These are phyloP conservation scores for Tricholoma sp. DNA, from an alignment of 768 basidiomycete species.

Conservation along the genomic window DNA sequence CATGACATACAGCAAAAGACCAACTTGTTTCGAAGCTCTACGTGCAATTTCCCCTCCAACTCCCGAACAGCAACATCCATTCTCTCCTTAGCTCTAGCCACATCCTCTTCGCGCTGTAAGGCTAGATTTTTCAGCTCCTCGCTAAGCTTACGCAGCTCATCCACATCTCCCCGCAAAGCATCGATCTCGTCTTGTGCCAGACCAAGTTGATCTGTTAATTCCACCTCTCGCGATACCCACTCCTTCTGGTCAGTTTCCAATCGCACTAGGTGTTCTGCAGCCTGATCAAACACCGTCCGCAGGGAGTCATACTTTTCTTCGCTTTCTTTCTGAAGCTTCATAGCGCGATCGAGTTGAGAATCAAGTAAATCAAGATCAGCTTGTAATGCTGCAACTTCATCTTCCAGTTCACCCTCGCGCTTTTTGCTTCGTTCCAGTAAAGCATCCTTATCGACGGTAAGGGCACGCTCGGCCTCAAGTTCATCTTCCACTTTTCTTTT, in stretches of 20 bases:
- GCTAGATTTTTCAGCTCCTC: conserved; percentile 70
- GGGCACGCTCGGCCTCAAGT: conserved; percentile 75
- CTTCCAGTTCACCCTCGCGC: conserved; percentile 80
- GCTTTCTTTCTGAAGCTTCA: conserved; percentile 71
- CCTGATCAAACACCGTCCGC: conserved; percentile 72
- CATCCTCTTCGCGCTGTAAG: conserved; percentile 75
- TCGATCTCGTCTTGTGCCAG: conserved; percentile 57
- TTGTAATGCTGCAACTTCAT: conserved; percentile 77
- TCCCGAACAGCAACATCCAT: conserved; percentile 61
- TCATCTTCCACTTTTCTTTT: conserved; percentile 79
- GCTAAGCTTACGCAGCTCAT: conserved; percentile 56
- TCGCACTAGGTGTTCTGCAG: conserved; percentile 79
- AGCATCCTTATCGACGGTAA: conserved; percentile 79
- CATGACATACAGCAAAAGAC: conserved; percentile 15
- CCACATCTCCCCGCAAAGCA: conserved; percentile 49
- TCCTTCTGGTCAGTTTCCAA: conserved; percentile 73
- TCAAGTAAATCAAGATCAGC: conserved; percentile 81
- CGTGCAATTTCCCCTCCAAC: conserved; percentile 64
- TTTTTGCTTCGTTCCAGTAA: conserved; percentile 80
- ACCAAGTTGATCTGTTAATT: conserved; percentile 53
- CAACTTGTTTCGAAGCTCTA: conserved; percentile 62
- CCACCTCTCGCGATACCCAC: conserved; percentile 60
- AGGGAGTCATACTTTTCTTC: conserved; percentile 75
- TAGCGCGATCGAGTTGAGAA: conserved; percentile 77
- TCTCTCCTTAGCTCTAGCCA: conserved; percentile 68